Evolutionary conservation across 352 stramenopile genomes (phyloP).

Genomic region (Detonula confervacea): DNA sequence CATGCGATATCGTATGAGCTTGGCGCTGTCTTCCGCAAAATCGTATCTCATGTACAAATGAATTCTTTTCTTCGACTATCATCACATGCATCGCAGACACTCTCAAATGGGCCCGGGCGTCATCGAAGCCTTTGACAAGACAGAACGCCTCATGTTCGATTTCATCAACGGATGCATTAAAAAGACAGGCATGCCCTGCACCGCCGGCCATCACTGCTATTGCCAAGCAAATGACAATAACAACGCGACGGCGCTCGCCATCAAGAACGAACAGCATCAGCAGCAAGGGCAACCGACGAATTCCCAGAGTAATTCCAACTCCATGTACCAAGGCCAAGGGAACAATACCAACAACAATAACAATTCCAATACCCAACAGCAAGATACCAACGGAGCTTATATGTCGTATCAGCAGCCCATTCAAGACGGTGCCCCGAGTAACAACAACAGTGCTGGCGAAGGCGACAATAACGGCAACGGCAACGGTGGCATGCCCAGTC

Average conservation of each 20-base stretch:
- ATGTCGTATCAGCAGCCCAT: slow-evolving; percentile 31
- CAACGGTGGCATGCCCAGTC: background rate
- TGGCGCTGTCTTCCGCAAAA: too few relatives aligned
- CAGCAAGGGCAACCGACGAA: background rate
- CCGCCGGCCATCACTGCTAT: slow-evolving; percentile 53
- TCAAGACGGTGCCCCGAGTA: slow-evolving; percentile 16
- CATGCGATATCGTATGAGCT: slow-evolving; percentile 13
- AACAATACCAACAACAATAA: too few relatives aligned
- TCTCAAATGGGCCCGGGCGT: slow-evolving; percentile 73
- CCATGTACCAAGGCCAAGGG: slow-evolving; percentile 17
- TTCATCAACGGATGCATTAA: slow-evolving; percentile 61
- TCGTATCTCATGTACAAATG: too few relatives aligned
- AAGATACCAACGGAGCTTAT: slow-evolving; percentile 1
- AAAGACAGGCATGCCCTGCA: slow-evolving; percentile 60
- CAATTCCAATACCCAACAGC: background rate
- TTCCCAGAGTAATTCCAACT: background rate
- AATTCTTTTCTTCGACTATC: too few relatives aligned
- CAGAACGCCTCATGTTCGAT: slow-evolving; percentile 54
- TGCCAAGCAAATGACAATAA: slow-evolving; percentile 29
- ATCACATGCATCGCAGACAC: slow-evolving; percentile 54
- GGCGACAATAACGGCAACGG: background rate
- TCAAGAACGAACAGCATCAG: background rate
- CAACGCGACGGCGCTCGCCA: background rate
- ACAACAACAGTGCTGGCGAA: background rate
- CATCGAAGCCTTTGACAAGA: slow-evolving; percentile 74